A percentile compares a stretch with the other conserved stretches of the same genome.
Conservation (phyloP, 2,329 filamentous ascomycete species). For the Colletotrichum melonis region DNA sequence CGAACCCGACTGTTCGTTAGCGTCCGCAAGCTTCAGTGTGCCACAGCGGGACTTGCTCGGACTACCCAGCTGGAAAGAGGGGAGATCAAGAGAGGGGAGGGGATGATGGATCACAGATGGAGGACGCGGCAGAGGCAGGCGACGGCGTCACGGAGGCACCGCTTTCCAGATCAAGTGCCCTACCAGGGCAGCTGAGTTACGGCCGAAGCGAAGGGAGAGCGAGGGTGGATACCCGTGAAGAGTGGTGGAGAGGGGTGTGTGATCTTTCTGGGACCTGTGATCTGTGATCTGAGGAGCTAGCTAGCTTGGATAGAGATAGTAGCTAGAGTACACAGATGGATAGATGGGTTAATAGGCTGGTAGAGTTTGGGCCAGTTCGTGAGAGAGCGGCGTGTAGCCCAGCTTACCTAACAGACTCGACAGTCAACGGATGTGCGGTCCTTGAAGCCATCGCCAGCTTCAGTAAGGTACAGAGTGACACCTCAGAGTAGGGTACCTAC, state of each 20-base stretch:
- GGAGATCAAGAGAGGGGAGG: too few species aligned
- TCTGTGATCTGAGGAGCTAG: not conserved
- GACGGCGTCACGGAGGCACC: slow-evolving; percentile 1
- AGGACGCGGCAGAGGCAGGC: not conserved
- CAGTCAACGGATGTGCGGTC: not conserved
- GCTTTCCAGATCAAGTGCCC: not conserved
- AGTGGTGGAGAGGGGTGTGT: not conserved
- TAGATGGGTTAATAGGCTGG: not conserved
- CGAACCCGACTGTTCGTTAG: not conserved
- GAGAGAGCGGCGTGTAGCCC: not conserved
- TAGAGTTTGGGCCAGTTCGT: not conserved
- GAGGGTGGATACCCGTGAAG: not conserved
- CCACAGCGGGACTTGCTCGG: not conserved
- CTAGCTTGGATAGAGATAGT: not conserved
- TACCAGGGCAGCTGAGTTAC: not conserved
- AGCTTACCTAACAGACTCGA: not conserved
- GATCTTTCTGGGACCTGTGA: not conserved
- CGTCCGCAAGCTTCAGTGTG: not conserved
- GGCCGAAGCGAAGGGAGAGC: not conserved
- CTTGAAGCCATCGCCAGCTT: not conserved
- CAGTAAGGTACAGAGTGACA: not conserved
- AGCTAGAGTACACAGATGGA: not conserved
- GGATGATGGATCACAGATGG: not conserved
- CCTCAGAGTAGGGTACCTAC: too few species aligned
- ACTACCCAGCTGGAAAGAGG: not conserved